These are phyloP conservation scores for Salix dunnii DNA, from an alignment of 345 rosid genomes.

Conservation along the genomic window DNA sequence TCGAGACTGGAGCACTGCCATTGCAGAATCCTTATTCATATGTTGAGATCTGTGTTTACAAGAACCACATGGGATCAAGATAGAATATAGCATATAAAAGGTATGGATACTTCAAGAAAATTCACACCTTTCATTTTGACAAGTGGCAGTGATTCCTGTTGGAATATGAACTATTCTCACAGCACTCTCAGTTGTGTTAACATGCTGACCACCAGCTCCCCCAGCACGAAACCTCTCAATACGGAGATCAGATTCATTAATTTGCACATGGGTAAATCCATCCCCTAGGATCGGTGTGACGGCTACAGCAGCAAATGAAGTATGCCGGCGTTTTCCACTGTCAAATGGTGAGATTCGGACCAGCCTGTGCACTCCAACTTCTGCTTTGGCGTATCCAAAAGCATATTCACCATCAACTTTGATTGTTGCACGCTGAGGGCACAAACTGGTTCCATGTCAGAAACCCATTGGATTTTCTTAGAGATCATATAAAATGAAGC, in stretches of 20 bases:
- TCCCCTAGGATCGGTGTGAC: slow-evolving; percentile 84
- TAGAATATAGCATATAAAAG: background rate
- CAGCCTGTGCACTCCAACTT: slow-evolving; percentile 93
- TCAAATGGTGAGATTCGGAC: slow-evolving; percentile 95
- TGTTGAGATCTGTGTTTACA: slow-evolving; percentile 62
- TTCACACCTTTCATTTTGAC: slow-evolving; percentile 83
- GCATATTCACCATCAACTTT: slow-evolving; percentile 90
- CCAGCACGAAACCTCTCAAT: slow-evolving; percentile 89
- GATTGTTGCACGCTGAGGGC: slow-evolving; percentile 84
- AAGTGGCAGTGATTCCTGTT: slow-evolving; percentile 81
- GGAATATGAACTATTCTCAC: slow-evolving; percentile 90
- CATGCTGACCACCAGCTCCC: slow-evolving; percentile 92
- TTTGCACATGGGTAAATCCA: slow-evolving; percentile 69
- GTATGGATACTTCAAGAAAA: background rate
- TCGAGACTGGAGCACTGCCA: slow-evolving; percentile 92
- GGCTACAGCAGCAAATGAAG: slow-evolving; percentile 99
- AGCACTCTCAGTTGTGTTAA: slow-evolving; percentile 92
- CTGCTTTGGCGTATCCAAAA: slow-evolving; percentile 95
- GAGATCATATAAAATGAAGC: background rate
- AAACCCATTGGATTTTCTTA: background rate
- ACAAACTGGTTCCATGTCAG: slow-evolving; percentile 4
- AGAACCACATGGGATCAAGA: background rate
- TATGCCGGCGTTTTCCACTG: slow-evolving; percentile 82
- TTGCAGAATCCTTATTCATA: slow-evolving; percentile 88
- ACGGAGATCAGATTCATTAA: slow-evolving; percentile 83